Percentiles rank a stretch among this genome's conserved stretches.
Conservation (phyloP, 73 alveolate species). For the Diophrys sp. region DNA sequence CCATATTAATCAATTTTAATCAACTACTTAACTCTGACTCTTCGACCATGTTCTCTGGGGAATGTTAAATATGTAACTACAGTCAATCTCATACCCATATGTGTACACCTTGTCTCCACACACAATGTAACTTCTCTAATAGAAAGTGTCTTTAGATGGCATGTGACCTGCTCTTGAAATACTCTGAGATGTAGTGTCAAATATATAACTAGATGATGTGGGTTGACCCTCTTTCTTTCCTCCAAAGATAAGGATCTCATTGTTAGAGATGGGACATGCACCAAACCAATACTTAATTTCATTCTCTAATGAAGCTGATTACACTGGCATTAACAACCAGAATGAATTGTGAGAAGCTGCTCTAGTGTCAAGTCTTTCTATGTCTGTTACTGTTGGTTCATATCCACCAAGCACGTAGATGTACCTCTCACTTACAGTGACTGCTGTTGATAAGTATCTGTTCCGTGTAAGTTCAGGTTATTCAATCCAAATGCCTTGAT, state of each 20-base stretch:
- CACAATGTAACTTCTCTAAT: conserved; percentile 20
- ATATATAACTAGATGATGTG: conserved; percentile 8
- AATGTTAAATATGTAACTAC: conserved; percentile 20
- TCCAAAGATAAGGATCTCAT: conserved; percentile 38
- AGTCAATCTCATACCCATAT: conserved; percentile 42
- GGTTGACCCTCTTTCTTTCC: conserved; percentile 51
- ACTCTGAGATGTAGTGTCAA: conserved; percentile 20
- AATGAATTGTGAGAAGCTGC: background rate
- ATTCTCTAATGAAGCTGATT: conserved; percentile 20
- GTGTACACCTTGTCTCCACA: conserved; percentile 21
- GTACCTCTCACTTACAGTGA: conserved; percentile 31
- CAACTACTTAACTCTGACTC: background rate
- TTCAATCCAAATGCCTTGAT: conserved; percentile 28
- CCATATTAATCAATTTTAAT: background rate
- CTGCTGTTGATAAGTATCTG: conserved; percentile 41
- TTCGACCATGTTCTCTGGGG: conserved; percentile 19
- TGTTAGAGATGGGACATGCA: conserved; percentile 30
- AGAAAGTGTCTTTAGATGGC: conserved; percentile 38
- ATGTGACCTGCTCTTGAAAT: conserved; percentile 17
- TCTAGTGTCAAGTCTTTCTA: conserved; percentile 27
- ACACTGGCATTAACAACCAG: conserved; percentile 33
- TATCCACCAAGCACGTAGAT: conserved; percentile 41
- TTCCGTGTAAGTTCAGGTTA: conserved; percentile 37
- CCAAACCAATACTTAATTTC: conserved; percentile 51
- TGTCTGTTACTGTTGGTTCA: conserved; percentile 41